These are phyloP conservation scores for Talaromyces islandicus DNA, from an alignment of 2,329 filamentous ascomycete species.

Conservation along the genomic window DNA sequence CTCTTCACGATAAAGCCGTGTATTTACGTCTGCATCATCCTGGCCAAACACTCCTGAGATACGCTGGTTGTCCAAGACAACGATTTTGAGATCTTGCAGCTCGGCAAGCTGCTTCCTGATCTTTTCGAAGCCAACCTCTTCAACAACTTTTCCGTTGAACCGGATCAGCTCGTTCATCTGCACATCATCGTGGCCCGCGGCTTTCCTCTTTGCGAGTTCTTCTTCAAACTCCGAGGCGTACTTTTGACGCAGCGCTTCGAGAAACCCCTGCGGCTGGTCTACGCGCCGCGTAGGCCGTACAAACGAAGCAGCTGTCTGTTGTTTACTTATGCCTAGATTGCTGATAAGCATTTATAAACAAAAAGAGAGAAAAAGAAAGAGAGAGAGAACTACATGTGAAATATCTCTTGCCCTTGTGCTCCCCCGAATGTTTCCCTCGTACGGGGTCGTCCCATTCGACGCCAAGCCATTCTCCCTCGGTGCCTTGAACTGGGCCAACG, in stretches of 20 bases:
- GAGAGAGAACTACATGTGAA: constrained; percentile 61
- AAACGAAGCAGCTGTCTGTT: constrained; percentile 75
- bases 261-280: constrained; percentile 65
- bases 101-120: constrained; percentile 72
- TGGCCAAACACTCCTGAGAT: constrained; percentile 42
- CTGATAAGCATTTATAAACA: constrained; percentile 13
- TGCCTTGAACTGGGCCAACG: constrained; percentile 68
- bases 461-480: constrained; percentile 76
- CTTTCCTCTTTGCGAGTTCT: constrained; percentile 16
- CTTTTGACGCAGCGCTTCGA: constrained; percentile 74
- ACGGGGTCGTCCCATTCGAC: constrained; percentile 92
- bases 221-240: constrained; percentile 61
- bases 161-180: constrained; percentile 52
- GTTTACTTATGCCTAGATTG: constrained; percentile 51
- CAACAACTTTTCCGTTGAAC: constrained; percentile 74
- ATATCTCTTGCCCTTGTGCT: constrained; percentile 70
- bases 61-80: constrained; percentile 72
- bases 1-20: constrained; percentile 18
- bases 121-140: constrained; percentile 95
- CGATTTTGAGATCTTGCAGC: constrained; percentile 69
- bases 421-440: constrained; percentile 86
- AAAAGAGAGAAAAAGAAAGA: background rate
- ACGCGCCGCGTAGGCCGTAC: constrained; percentile 68
- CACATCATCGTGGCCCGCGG: background rate
- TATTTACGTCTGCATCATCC: constrained; percentile 15